These are phyloP conservation scores for Tetrahymena borealis DNA, from an alignment of 73 alveolate species.

Conservation along the genomic window DNA sequence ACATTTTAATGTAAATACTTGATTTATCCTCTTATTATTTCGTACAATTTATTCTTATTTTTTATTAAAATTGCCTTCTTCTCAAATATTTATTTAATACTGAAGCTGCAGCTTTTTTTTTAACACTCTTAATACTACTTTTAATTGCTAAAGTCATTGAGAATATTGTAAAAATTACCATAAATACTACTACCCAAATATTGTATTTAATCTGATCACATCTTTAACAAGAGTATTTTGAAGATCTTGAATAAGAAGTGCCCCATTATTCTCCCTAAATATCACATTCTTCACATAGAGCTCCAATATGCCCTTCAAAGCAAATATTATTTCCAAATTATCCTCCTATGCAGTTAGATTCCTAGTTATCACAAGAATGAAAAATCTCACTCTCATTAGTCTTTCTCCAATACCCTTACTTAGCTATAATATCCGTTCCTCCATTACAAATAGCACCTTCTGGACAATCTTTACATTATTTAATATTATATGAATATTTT, in stretches of 20 bases:
- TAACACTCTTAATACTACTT: background rate
- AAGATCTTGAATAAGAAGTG: background rate
- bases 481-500: background rate
- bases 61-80: background rate
- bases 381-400: slow-evolving; percentile 26
- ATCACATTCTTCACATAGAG: slow-evolving; percentile 37
- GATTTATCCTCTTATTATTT: background rate
- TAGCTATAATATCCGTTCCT: slow-evolving; percentile 17
- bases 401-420: slow-evolving; percentile 51
- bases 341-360: slow-evolving; percentile 11
- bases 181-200: background rate
- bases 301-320: slow-evolving; percentile 36
- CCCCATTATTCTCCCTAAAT: background rate
- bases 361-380: background rate
- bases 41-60: background rate
- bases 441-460: slow-evolving; percentile 39
- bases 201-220: background rate
- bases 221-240: background rate
- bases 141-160: slow-evolving; percentile 8
- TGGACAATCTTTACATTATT: slow-evolving; percentile 21
- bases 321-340: slow-evolving; percentile 7
- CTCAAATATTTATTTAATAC: background rate
- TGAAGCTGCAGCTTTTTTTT: background rate
- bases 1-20: slow-evolving; percentile 12
- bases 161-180: slow-evolving; percentile 11